Evolutionary conservation across 1,284 basidiomycete species (phyloP).

Genomic region (Irpex sp.): DNA sequence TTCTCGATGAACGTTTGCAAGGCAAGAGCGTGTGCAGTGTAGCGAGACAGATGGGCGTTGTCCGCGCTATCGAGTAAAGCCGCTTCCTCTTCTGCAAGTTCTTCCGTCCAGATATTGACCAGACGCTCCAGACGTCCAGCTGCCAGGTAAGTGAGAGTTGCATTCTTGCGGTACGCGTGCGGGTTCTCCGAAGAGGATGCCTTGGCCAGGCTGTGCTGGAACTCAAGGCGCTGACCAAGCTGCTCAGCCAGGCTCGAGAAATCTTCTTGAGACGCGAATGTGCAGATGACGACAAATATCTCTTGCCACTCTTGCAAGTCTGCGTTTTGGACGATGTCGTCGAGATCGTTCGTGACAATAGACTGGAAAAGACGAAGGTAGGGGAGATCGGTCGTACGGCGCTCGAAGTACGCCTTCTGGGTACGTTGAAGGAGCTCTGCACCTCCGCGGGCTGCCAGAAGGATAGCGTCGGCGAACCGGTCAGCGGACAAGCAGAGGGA

Average conservation of each 20-base stretch:
- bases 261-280: conserved; percentile 85
- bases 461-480: conserved; percentile 91
- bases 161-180: conserved; percentile 78
- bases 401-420: conserved; percentile 93
- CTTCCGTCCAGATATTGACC: conserved; percentile 91
- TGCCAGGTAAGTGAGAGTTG: conserved; percentile 90
- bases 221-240: conserved; percentile 88
- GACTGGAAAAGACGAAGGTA: conserved; percentile 96
- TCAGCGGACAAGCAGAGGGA: conserved; percentile 88
- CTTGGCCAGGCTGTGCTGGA: conserved; percentile 64
- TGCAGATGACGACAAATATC: conserved; percentile 96
- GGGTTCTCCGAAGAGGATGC: conserved; percentile 48
- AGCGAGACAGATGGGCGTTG: conserved; percentile 51
- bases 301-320: conserved; percentile 96
- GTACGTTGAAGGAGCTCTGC: conserved; percentile 86
- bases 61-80: conserved; percentile 43
- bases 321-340: conserved; percentile 94
- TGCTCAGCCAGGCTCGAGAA: conserved; percentile 88
- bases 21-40: conserved; percentile 86
- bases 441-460: conserved; percentile 91
- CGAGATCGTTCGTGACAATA: conserved; percentile 90
- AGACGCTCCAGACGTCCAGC: conserved; percentile 88
- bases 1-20: conserved; percentile 97
- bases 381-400: conserved; percentile 72
- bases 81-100: conserved; percentile 86